Evolutionary conservation across 1,139 yeast genomes (phyloP).

Genomic region (Williopsis jadinii): DNA sequence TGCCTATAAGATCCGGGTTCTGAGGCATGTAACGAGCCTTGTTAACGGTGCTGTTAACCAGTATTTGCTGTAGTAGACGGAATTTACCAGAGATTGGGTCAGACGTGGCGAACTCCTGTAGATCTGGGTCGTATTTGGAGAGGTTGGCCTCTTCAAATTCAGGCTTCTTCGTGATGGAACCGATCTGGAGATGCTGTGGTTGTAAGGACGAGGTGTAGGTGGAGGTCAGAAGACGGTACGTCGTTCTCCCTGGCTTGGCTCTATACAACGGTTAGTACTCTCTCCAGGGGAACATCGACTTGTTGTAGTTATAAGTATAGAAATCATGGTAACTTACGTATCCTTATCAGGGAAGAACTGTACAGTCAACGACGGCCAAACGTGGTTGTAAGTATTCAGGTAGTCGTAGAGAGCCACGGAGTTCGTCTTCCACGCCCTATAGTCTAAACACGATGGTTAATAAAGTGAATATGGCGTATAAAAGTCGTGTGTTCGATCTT

Average conservation of each 20-base stretch:
- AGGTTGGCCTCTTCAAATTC: conserved; percentile 11
- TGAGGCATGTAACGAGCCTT: conserved; percentile 76
- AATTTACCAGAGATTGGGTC: conserved; percentile 12
- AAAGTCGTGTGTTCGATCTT: no score
- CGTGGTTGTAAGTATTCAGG: conserved; percentile 64
- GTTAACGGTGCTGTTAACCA: conserved; percentile 54
- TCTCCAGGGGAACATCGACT: not conserved
- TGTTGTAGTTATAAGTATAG: not conserved
- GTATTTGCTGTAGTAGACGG: conserved; percentile 9
- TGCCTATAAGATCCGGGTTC: conserved; percentile 61
- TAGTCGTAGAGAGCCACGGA: conserved; percentile 69
- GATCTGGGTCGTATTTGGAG: conserved; percentile 13
- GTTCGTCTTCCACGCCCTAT: conserved; percentile 69
- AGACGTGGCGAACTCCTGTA: conserved; percentile 17
- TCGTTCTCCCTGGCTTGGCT: conserved; percentile 6
- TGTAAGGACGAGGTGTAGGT: conserved; percentile 74
- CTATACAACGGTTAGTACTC: conserved; percentile 1
- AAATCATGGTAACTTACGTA: conserved; percentile 1
- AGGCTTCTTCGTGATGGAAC: conserved; percentile 9
- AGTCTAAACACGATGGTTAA: conserved; percentile 20
- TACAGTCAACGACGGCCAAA: conserved; percentile 79
- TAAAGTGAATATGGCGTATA: not conserved
- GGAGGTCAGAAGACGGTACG: conserved; percentile 47
- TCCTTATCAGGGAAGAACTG: conserved; percentile 59
- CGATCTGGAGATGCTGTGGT: conserved; percentile 57